Evolutionary conservation across 148 eudicot genomes (phyloP).

Genomic region (Linanthus parryae): DNA sequence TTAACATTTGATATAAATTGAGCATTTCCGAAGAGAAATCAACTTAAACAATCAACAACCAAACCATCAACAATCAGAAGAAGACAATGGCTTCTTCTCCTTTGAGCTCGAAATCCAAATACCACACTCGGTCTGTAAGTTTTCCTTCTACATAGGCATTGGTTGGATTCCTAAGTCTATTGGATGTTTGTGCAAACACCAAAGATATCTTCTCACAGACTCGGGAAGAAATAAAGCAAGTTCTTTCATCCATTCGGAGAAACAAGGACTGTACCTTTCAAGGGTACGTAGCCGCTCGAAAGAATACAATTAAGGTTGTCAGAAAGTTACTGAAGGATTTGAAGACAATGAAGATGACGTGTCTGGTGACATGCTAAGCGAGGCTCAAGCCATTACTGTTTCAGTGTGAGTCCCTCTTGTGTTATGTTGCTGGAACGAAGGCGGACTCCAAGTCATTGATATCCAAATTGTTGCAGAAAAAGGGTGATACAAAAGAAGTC

Average conservation of each 20-base stretch:
- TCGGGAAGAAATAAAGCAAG: constrained; percentile 3
- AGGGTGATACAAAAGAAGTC: not conserved
- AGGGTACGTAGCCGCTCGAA: not conserved
- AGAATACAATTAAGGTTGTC: constrained; percentile 17
- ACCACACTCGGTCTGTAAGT: constrained; percentile 25
- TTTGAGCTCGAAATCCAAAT: too few relatives aligned
- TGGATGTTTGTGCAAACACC: constrained; percentile 36
- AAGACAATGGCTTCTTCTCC: constrained; percentile 11
- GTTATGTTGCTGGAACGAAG: constrained; percentile 2
- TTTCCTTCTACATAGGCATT: constrained; percentile 14
- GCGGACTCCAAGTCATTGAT: constrained; percentile 3
- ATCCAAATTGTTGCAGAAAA: constrained; percentile 2
- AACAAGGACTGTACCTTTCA: not conserved
- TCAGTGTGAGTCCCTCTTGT: constrained; percentile 15
- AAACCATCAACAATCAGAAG: not conserved
- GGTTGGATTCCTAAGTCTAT: constrained; percentile 34
- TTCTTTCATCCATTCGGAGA: constrained; percentile 1
- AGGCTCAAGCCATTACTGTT: constrained; percentile 17
- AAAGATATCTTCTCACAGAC: constrained; percentile 17
- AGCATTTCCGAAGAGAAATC: too few relatives aligned
- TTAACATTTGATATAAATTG: too few relatives aligned
- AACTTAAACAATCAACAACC: too few relatives aligned
- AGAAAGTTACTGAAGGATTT: constrained; percentile 30
- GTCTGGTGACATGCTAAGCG: not conserved
- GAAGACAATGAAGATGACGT: constrained; percentile 3